Conservation (phyloP, 2,329 filamentous ascomycete species). For the Proliferodiscus dingleyae region DNA sequence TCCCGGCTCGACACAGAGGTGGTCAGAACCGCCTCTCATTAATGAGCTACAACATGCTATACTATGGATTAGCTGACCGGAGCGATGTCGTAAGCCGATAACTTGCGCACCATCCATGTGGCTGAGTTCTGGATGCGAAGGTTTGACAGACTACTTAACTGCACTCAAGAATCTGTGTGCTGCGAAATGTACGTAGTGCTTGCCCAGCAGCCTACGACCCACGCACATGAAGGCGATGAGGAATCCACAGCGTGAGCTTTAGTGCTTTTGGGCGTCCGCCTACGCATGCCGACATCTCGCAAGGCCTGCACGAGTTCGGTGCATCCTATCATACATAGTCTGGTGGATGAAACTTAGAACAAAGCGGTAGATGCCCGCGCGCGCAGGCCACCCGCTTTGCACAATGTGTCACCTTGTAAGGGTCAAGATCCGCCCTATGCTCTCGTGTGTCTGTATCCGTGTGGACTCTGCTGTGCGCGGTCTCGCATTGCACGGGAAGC, state of each 20-base stretch:
- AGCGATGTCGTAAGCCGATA: neutral
- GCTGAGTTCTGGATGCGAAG: slow-evolving; percentile 17
- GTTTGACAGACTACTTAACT: slow-evolving; percentile 1
- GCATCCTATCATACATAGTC: no score
- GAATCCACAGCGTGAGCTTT: neutral
- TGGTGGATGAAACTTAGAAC: no score
- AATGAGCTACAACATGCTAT: slow-evolving; percentile 6
- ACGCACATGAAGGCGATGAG: neutral
- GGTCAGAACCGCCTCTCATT: slow-evolving; percentile 7
- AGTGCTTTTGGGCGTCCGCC: neutral
- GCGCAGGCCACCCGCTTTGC: no score
- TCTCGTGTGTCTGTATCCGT: neutral
- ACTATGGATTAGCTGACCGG: neutral
- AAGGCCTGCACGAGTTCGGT: no score
- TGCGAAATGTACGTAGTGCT: neutral
- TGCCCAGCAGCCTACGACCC: neutral
- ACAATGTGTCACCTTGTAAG: no score
- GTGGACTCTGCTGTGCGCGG: neutral
- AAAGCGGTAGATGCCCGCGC: no score
- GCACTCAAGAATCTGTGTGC: neutral
- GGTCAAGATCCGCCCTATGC: neutral
- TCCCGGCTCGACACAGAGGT: neutral
- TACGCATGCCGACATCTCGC: no score
- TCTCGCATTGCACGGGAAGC: neutral
- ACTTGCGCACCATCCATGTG: slow-evolving; percentile 9